phyloP scores from a whole-genome alignment of 179 eudicot genomes.

The Nepenthes alata region DNA sequence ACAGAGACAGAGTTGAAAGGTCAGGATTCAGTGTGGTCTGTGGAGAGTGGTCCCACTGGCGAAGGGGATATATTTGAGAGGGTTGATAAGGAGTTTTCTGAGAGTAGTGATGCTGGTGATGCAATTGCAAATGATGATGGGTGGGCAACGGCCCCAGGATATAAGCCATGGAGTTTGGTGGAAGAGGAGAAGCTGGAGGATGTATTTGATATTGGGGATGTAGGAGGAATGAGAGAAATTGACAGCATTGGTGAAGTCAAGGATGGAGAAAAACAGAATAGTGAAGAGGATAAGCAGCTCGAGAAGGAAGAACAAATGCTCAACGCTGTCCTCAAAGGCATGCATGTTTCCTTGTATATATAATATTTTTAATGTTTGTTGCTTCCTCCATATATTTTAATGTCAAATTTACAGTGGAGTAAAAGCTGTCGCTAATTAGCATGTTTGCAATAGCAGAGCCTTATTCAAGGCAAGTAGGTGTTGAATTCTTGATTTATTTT shows the following conservation, averaged over 20 bases:
- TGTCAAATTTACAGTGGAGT: too few relatives aligned
- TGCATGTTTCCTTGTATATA: neutral
- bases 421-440: too few relatives aligned
- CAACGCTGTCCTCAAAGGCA: constrained; percentile 45
- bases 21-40: neutral
- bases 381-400: too few relatives aligned
- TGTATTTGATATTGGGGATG: constrained; percentile 28
- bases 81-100: constrained; percentile 7
- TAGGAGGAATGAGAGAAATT: constrained; percentile 1
- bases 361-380: too few relatives aligned
- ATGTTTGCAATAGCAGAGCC: too few relatives aligned
- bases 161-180: constrained; percentile 35
- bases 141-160: constrained; percentile 17
- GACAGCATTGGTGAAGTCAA: constrained; percentile 7
- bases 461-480: too few relatives aligned
- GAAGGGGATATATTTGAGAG: constrained; percentile 23
- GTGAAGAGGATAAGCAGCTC: constrained; percentile 28
- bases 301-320: constrained; percentile 51
- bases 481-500: too few relatives aligned
- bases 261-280: constrained; percentile 13
- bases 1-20: neutral
- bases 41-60: constrained; percentile 6
- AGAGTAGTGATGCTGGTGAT: constrained; percentile 3
- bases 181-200: constrained; percentile 30
- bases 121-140: constrained; percentile 6